Base-by-base conservation (phyloP, 305 asterid genomes). In the Fraxinus platypoda region DNA sequence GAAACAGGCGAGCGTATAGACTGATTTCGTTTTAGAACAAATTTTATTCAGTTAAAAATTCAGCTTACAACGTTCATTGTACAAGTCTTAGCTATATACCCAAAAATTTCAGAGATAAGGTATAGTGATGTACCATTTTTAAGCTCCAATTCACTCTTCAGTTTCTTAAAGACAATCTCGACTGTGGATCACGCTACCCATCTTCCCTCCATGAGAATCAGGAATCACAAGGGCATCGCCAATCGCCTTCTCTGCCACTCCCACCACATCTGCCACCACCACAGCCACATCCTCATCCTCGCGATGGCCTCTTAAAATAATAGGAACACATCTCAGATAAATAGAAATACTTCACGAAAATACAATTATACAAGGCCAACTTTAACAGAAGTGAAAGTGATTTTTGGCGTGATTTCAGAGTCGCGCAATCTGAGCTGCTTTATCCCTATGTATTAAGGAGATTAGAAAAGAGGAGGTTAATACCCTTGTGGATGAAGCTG, bases 401-500 rank as follows among this genome's bases (percentile, higher is more conserved):
- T n/a, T n/a, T n/a, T n/a, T n/a, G n/a, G n/a, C n/a, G n/a, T n/a
- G n/a, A n/a, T n/a, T n/a, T n/a, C n/a, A n/a, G n/a, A n/a, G n/a
- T n/a, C n/a, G n/a, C n/a, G n/a, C n/a, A n/a, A n/a, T n/a, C n/a
- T n/a, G n/a, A n/a, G n/a, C n/a, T n/a, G n/a, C n/a, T n/a, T n/a
- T n/a, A n/a, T n/a, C n/a, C n/a, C n/a, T n/a, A n/a, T n/a, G n/a
- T n/a, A n/a, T n/a, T n/a, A n/a, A n/a, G n/a, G n/a, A 41, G 17
- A 11, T 3, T 25, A 52, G 41, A 15, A 33, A 25, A 35, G 72
- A 66, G 34, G 52, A 72, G 78, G 12, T 11, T 41, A 41, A 38
- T 87, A 93, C 99, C 98, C 59, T 90, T 90, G 74, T 94, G 98
- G 52, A 80, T 73, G 91, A 91, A 94, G 88, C 92, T 90, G 76